A percentile compares a stretch with the other conserved stretches of the same genome.
Evolutionary conservation across 78 protist species (phyloP).

Genomic region (Dictyostelium purpureum): DNA sequence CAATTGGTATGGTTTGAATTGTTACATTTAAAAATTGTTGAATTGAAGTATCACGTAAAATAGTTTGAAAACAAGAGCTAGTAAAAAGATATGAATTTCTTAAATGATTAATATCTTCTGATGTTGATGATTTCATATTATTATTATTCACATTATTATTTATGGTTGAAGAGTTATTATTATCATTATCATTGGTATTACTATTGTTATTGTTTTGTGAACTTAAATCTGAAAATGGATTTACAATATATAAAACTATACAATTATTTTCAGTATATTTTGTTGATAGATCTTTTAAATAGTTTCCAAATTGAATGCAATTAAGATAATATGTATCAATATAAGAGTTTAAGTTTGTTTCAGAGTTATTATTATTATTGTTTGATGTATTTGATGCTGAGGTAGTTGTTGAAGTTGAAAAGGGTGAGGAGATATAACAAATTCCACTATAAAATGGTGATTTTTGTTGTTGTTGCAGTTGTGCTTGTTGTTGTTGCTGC

Average conservation of each 20-base stretch:
- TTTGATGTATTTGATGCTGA: neutral
- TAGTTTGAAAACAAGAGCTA: constrained; percentile 27
- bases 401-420: neutral
- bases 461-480: neutral
- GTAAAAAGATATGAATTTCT: constrained; percentile 18
- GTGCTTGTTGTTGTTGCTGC: constrained; percentile 16
- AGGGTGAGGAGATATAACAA: constrained; percentile 32
- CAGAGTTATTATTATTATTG: neutral
- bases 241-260: constrained; percentile 53
- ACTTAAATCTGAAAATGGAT: constrained; percentile 58
- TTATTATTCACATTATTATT: neutral
- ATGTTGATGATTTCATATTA: neutral
- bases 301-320: constrained; percentile 14
- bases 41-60: constrained; percentile 21
- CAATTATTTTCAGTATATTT: constrained; percentile 52
- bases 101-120: neutral
- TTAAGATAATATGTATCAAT: neutral
- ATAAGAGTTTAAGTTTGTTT: neutral
- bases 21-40: constrained; percentile 26
- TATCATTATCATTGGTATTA: neutral
- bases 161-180: neutral
- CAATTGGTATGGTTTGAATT: constrained; percentile 58
- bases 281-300: constrained; percentile 35
- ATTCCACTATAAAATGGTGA: constrained; percentile 24
- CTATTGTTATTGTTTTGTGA: neutral